phyloP scores from a whole-genome alignment of 2,329 filamentous ascomycete genomes.

The Fusarium caatingaense region DNA sequence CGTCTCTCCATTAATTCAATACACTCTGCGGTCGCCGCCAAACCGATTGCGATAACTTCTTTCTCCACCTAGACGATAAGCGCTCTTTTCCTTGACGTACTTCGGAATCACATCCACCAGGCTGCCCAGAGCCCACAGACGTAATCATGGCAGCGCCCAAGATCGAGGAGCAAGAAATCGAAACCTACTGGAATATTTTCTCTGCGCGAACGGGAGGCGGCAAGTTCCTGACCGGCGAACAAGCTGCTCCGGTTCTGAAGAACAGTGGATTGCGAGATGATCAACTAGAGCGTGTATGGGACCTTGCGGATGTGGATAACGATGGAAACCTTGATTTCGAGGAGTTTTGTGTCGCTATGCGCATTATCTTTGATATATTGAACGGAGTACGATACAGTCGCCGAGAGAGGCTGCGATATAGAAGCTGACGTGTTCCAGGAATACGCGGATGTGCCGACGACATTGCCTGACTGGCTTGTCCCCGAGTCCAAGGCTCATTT shows the following conservation, averaged over 20 bases:
- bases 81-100: neutral
- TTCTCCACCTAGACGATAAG: neutral
- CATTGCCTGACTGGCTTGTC: conserved; percentile 94
- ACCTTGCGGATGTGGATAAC: conserved; percentile 95
- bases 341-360: conserved; percentile 99
- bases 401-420: conserved; percentile 7
- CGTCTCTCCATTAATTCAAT: conserved; percentile 21
- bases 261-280: conserved; percentile 72
- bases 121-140: conserved; percentile 21
- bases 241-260: conserved; percentile 71
- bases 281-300: conserved; percentile 98
- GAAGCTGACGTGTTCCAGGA: conserved; percentile 66
- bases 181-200: conserved; percentile 76
- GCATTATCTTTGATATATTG: conserved; percentile 95
- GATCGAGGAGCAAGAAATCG: conserved; percentile 71
- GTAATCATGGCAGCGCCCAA: conserved; percentile 64
- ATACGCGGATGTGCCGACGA: conserved; percentile 86
- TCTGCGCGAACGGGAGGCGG: conserved; percentile 68
- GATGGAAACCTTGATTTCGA: conserved; percentile 99
- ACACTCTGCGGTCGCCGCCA: conserved; percentile 27
- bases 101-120: neutral
- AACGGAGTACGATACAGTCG: conserved; percentile 75
- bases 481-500: conserved; percentile 94
- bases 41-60: conserved; percentile 23
- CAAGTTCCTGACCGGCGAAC: conserved; percentile 70